Percentiles rank a stretch among this genome's conserved stretches.
Evolutionary conservation across 352 stramenopile genomes (phyloP).

Genomic region (Globisporangium rhizosaccharum): DNA sequence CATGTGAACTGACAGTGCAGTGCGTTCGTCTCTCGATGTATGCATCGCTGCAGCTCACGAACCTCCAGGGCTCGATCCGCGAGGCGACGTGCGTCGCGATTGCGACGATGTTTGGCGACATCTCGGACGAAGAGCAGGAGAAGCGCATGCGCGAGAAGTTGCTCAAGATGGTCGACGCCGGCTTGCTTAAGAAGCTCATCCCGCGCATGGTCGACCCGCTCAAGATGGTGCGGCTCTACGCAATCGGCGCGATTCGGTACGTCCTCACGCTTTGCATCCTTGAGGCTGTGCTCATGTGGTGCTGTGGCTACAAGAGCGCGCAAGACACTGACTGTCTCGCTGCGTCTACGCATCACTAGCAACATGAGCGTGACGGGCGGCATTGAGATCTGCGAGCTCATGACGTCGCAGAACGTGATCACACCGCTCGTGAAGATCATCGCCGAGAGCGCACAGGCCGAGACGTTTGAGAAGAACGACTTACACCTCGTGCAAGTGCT

Average conservation of each 20-base stretch:
- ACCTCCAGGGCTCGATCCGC: constrained; percentile 74
- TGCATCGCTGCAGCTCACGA: constrained; percentile 33
- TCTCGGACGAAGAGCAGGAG: constrained; percentile 54
- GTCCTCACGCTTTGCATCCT: neutral
- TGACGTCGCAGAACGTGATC: constrained; percentile 72
- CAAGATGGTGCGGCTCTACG: constrained; percentile 81
- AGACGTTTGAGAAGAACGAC: constrained; percentile 51
- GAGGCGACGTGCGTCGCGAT: constrained; percentile 84
- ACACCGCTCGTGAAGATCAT: constrained; percentile 76
- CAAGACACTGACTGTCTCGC: too few species aligned
- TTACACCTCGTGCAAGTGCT: constrained; percentile 67
- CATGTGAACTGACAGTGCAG: neutral
- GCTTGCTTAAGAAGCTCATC: constrained; percentile 78
- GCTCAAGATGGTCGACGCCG: constrained; percentile 69
- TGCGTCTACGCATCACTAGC: constrained; percentile 12
- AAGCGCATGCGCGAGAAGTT: constrained; percentile 55
- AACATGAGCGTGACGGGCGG: constrained; percentile 87
- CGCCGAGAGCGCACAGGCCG: constrained; percentile 43
- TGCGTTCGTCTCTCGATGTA: neutral
- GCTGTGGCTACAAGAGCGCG: constrained; percentile 64
- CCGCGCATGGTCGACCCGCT: constrained; percentile 79
- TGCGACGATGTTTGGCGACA: constrained; percentile 77
- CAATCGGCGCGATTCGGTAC: constrained; percentile 64
- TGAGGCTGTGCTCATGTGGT: too few species aligned
- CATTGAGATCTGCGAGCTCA: constrained; percentile 75